These are phyloP conservation scores for Mucor saturninus DNA, from an alignment of 371 early-diverging fungal genomes.

Conservation along the genomic window DNA sequence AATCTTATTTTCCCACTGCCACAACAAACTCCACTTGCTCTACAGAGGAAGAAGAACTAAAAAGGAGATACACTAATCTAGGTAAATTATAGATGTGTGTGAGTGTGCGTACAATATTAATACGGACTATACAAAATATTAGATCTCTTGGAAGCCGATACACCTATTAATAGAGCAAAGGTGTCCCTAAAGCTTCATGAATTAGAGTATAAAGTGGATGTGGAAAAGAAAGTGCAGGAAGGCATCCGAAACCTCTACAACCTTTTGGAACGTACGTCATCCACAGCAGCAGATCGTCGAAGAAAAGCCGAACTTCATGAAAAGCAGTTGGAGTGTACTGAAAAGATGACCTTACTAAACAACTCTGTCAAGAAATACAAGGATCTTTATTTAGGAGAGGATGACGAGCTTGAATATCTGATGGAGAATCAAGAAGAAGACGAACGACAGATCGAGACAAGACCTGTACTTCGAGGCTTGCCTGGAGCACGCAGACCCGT, in stretches of 20 bases:
- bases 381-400: constrained; percentile 73
- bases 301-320: constrained; percentile 63
- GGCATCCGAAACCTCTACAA: constrained; percentile 59
- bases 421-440: constrained; percentile 63
- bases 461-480: constrained; percentile 26
- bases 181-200: constrained; percentile 85
- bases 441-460: constrained; percentile 56
- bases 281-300: constrained; percentile 51
- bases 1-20: constrained; percentile 6
- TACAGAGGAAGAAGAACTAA: constrained; percentile 16
- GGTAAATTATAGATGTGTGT: constrained; percentile 30
- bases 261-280: constrained; percentile 38
- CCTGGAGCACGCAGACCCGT: constrained; percentile 71
- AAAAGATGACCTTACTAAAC: constrained; percentile 78
- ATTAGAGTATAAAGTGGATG: constrained; percentile 82
- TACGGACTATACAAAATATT: neutral
- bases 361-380: constrained; percentile 84
- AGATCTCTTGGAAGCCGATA: constrained; percentile 77
- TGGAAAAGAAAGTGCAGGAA: constrained; percentile 85
- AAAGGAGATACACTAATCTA: constrained; percentile 49
- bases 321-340: constrained; percentile 73
- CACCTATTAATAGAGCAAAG: constrained; percentile 79
- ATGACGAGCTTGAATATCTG: constrained; percentile 66
- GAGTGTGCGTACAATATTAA: too few relatives aligned
- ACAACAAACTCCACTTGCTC: constrained; percentile 2